Percentiles rank a stretch among this genome's conserved stretches.
phyloP scores from a whole-genome alignment of 2,329 filamentous ascomycete species.

The Aureobasidium sp. region DNA sequence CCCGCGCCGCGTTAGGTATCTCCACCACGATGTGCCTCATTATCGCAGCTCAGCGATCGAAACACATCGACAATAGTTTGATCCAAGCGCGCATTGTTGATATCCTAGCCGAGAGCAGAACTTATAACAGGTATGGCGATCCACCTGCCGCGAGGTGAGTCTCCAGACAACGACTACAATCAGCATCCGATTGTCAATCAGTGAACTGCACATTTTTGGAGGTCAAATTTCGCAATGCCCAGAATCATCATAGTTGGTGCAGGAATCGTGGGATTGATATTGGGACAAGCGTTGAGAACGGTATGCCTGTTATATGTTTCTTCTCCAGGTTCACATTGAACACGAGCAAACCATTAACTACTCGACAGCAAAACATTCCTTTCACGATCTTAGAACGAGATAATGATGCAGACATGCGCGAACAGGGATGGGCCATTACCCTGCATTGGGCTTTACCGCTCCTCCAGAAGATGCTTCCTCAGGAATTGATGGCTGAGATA shows the following conservation, averaged over 20 bases:
- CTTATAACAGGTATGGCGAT: not conserved
- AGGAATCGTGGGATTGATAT: not conserved
- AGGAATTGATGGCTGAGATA: not conserved
- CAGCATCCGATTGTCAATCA: not conserved
- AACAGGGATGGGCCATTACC: not conserved
- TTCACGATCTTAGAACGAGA: slow-evolving; percentile 1
- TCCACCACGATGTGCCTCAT: too few relatives aligned
- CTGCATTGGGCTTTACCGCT: slow-evolving; percentile 1
- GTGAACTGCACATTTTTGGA: not conserved
- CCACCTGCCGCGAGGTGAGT: not conserved
- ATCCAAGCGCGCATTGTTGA: not conserved
- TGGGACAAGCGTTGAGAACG: not conserved
- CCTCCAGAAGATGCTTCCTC: not conserved
- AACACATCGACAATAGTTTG: not conserved
- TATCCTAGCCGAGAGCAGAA: not conserved
- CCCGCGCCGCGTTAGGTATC: too few relatives aligned
- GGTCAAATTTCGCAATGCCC: not conserved
- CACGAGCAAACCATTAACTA: not conserved
- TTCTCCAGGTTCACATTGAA: not conserved
- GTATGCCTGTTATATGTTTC: not conserved
- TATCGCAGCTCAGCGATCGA: not conserved
- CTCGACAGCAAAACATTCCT: not conserved
- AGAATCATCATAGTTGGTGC: not conserved
- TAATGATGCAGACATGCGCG: not conserved
- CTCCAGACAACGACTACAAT: not conserved